Conservation (phyloP, 2,329 filamentous ascomycete species). For the Ciborinia camelliae region DNA sequence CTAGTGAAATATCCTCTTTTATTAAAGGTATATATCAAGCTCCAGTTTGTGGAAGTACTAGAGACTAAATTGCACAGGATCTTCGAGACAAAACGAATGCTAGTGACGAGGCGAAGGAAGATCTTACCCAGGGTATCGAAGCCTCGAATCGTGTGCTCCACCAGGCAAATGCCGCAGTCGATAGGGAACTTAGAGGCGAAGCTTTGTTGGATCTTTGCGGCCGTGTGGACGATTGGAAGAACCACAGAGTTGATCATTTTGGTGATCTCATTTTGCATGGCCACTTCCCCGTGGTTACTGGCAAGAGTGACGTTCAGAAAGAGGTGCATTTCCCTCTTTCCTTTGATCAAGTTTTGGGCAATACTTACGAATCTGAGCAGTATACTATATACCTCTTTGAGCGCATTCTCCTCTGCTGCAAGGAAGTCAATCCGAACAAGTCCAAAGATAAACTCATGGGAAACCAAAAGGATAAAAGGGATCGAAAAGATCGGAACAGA, state of each 20-base stretch:
- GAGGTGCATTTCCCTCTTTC: conserved; percentile 46
- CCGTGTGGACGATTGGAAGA: conserved; percentile 96
- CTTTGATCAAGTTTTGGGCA: conserved; percentile 26
- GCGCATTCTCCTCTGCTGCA: conserved; percentile 92
- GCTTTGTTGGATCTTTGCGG: conserved; percentile 76
- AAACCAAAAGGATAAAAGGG: conserved; percentile 68
- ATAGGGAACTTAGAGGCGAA: conserved; percentile 79
- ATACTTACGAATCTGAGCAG: conserved; percentile 45
- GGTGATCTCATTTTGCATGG: conserved; percentile 85
- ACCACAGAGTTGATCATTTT: conserved; percentile 85
- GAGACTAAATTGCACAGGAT: conserved; percentile 53
- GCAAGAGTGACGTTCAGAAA: conserved; percentile 85
- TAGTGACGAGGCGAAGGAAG: conserved; percentile 64
- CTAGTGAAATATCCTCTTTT: conserved; percentile 92
- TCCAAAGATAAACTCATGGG: conserved; percentile 67
- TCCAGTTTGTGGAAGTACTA: neutral
- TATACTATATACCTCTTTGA: conserved; percentile 99
- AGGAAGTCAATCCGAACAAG: conserved; percentile 86
- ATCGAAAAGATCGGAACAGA: conserved; percentile 70
- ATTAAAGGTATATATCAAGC: conserved; percentile 64
- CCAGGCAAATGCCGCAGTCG: conserved; percentile 86
- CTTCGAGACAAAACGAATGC: conserved; percentile 78
- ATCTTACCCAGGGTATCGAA: conserved; percentile 73
- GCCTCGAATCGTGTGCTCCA: conserved; percentile 78
- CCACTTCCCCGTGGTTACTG: conserved; percentile 86